A percentile compares a stretch with the other conserved stretches of the same genome.
These are phyloP conservation scores for Candida pseudofarinosa DNA, from an alignment of 805 yeast genomes.

Conservation along the genomic window DNA sequence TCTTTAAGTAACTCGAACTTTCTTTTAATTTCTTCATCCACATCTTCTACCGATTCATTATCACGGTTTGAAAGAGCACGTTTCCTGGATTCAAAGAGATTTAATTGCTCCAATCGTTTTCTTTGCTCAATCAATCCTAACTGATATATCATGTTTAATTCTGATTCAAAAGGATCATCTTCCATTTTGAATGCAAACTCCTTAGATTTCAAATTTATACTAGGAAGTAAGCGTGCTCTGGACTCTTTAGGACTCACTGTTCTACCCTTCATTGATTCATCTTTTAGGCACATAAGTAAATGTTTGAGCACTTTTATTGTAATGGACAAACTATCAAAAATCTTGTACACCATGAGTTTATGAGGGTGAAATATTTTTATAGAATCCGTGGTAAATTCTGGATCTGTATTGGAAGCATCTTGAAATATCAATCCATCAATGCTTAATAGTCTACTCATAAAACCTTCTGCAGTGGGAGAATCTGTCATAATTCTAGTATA, in stretches of 20 bases:
- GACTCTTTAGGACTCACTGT: conserved; percentile 29
- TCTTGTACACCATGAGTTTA: conserved; percentile 30
- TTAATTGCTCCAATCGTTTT: conserved; percentile 29
- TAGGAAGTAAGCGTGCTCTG: conserved; percentile 24
- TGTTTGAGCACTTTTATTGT: conserved; percentile 32
- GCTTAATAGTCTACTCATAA: conserved; percentile 49
- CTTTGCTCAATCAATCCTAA: conserved; percentile 38
- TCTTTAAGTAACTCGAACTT: conserved; percentile 31
- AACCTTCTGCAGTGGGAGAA: conserved; percentile 44
- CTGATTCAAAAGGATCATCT: conserved; percentile 42
- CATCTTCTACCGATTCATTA: background rate
- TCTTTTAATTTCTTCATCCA: conserved; percentile 20
- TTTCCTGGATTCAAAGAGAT: conserved; percentile 18
- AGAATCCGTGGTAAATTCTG: conserved; percentile 19
- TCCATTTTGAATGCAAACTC: conserved; percentile 33
- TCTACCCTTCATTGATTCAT: conserved; percentile 10
- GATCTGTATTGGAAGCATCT: conserved; percentile 11
- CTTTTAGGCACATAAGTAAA: conserved; percentile 22
- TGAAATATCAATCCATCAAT: conserved; percentile 21
- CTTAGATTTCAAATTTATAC: conserved; percentile 21
- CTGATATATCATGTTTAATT: conserved; percentile 39
- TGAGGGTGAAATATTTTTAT: conserved; percentile 37
- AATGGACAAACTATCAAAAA: conserved; percentile 36
- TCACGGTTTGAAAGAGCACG: background rate
- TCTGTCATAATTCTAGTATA: conserved; percentile 46